These are phyloP conservation scores for Pseudogymnoascus sp. DNA, from an alignment of 2,329 filamentous ascomycete species.

Conservation along the genomic window DNA sequence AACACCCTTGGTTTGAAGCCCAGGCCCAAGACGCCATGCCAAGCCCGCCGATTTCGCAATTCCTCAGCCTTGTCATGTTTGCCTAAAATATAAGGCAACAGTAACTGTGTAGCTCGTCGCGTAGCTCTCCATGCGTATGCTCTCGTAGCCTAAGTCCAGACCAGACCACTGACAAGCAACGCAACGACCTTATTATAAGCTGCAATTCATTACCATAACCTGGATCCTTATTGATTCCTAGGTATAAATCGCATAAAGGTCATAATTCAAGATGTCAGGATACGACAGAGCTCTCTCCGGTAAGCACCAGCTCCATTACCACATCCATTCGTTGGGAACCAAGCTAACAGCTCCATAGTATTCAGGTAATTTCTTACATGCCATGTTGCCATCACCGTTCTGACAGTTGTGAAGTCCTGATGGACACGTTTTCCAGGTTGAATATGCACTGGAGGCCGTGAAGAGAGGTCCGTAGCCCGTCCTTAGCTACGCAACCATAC, in stretches of 20 bases:
- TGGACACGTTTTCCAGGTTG: conserved; percentile 98
- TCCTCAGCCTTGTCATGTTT: not conserved
- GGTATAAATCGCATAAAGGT: not conserved
- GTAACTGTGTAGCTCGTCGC: conserved; percentile 11
- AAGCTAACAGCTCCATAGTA: conserved; percentile 46
- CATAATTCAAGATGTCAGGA: conserved; percentile 62
- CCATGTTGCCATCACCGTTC: conserved; percentile 19
- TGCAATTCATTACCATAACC: conserved; percentile 13
- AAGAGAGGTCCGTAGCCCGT: conserved; percentile 67
- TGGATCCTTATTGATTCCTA: conserved; percentile 1
- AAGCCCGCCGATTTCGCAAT: conserved; percentile 4
- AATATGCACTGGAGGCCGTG: conserved; percentile 97
- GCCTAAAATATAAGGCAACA: not conserved
- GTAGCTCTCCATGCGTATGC: conserved; percentile 12
- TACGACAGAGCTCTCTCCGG: conserved; percentile 99
- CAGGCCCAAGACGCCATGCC: not conserved
- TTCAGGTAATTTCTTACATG: conserved; percentile 56
- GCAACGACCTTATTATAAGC: conserved; percentile 11
- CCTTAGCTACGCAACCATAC: not conserved
- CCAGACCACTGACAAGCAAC: conserved; percentile 10
- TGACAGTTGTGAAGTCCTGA: conserved; percentile 69
- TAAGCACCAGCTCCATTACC: conserved; percentile 43
- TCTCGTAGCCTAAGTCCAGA: conserved; percentile 12
- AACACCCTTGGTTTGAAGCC: not conserved
- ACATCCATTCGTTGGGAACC: conserved; percentile 35